These are phyloP conservation scores for Candida sanyaensis DNA, from an alignment of 1,139 yeast genomes.

Conservation along the genomic window DNA sequence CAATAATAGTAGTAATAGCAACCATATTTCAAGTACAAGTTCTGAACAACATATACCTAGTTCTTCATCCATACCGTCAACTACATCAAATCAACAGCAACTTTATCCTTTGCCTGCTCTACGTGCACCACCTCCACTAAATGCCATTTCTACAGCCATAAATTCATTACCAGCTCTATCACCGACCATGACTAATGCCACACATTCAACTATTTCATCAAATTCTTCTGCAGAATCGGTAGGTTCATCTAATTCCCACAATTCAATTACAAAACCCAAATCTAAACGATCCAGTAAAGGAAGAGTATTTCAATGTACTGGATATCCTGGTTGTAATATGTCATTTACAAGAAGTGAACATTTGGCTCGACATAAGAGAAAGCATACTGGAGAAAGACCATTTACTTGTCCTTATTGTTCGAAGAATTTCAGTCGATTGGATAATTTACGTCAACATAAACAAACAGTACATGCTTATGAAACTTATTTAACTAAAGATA, in stretches of 20 bases:
- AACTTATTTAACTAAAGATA: constrained; percentile 29
- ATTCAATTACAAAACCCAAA: constrained; percentile 15
- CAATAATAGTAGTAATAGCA: background rate
- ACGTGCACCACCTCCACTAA: constrained; percentile 11
- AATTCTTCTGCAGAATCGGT: constrained; percentile 9
- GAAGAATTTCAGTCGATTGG: constrained; percentile 79
- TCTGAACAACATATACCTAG: constrained; percentile 2
- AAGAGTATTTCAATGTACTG: constrained; percentile 79
- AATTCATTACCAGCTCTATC: constrained; percentile 10
- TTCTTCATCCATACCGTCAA: constrained; percentile 2
- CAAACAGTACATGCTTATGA: constrained; percentile 91
- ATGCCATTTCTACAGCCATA: constrained; percentile 1
- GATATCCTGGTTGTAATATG: constrained; percentile 87
- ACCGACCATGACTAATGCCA: constrained; percentile 12
- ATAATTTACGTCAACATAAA: constrained; percentile 87
- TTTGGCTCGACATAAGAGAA: constrained; percentile 86
- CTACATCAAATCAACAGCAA: constrained; percentile 3
- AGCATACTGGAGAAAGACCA: constrained; percentile 95
- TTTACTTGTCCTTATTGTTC: constrained; percentile 84
- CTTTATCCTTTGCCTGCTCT: constrained; percentile 11
- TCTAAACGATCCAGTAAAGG: constrained; percentile 52
- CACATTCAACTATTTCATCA: constrained; percentile 12
- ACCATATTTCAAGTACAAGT: constrained; percentile 3
- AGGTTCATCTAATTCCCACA: constrained; percentile 10
- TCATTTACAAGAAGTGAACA: constrained; percentile 88